Evolutionary conservation across 352 stramenopile genomes (phyloP), one percentile per base, ranked within the genome.

Genomic region (Lagenidium giganteum): DNA sequence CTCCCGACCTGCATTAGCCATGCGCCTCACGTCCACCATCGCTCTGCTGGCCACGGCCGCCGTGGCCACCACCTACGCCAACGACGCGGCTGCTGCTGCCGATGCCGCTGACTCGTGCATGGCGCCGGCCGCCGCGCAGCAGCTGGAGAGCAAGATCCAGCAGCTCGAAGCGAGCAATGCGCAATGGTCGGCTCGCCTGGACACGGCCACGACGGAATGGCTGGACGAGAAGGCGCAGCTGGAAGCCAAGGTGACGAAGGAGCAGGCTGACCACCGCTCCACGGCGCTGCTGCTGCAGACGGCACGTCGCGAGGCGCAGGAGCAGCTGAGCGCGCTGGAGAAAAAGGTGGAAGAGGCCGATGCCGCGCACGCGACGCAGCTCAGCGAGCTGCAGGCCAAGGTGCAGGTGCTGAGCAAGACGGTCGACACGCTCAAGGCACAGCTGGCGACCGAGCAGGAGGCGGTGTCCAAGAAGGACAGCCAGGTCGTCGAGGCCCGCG

Each of bases 101-200:
- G n/a, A n/a, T n/a, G n/a, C n/a, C n/a, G n/a, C n/a, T n/a, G n/a
- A n/a, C n/a, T n/a, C n/a, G n/a, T n/a, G n/a, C n/a, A n/a, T n/a
- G n/a, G n/a, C n/a, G n/a, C n/a, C n/a, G n/a, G n/a, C n/a, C n/a
- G n/a, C n/a, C n/a, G n/a, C n/a, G n/a, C n/a, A n/a, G n/a, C n/a
- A n/a, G n/a, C n/a, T n/a, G n/a, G 59, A 81, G 51, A 24, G 37
- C 5, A 63, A 78, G 52, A 50, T 82, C 21, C 23, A 22, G 8
- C 44, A 50, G 6, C 52, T 82, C 5, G 36, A 72, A 29, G 24
- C 55, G 16, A 39, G 53, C n/a, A 75, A 70, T 36, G 30, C 51
- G 4, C 57, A 51, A 34, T 39, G 66, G 30, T n/a, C 58, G 30
- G 50, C 57, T 9, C 56, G 57, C 8, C 32, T 77, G 14, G 48